Base-by-base conservation (phyloP, 768 basidiomycete genomes). In the Rhizopogon vesiculosus region DNA sequence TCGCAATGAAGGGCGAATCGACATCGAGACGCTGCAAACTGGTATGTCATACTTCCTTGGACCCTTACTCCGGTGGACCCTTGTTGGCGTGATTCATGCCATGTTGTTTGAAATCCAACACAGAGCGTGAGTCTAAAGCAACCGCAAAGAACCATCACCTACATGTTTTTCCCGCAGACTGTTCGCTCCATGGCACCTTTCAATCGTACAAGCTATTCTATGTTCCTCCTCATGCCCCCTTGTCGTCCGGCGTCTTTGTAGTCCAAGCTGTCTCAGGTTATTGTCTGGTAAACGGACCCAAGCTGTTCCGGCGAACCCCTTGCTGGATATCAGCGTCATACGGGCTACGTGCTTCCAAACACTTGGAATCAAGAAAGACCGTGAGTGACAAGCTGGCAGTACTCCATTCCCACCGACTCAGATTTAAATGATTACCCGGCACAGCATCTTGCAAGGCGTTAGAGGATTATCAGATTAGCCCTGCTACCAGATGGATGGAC, bases 31-130 rank as follows among this genome's bases (percentile, higher is more conserved):
- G 18, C 69, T 93, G 19, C 79, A 78, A 66, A 91, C 87, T 59
- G 91, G 91, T 1, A 76, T 91, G 38, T 84, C 86, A 5, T 92
- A 89, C 67, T 91, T 92, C 62, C 79, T 84, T 19, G 82, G 83
- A 5, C 82, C 85, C 0, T 72, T 92, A 18, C 75, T 93, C 41
- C 85, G 81, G 58, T 93, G 91, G 91, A 91, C 89, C 0, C 77
- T 91, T 5, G 84, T 86, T 3, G 87, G 88, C 3, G 83, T 91
- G 10, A 76, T 91, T 53, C 81, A 80, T 65, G 80, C 77, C 1
- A 74, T 92, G 54, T 66, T 84, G 28, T 76, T 72, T 56, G 87
- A 91, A 50, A 76, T 89, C 40, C 76, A 82, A 53, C 74, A 76
- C 33, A 76, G 70, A 57, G 74, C 74, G 89, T 89, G 61, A 61